phyloP scores from a whole-genome alignment of 306 rosid genomes.

The Styphnolobium japonicum region DNA sequence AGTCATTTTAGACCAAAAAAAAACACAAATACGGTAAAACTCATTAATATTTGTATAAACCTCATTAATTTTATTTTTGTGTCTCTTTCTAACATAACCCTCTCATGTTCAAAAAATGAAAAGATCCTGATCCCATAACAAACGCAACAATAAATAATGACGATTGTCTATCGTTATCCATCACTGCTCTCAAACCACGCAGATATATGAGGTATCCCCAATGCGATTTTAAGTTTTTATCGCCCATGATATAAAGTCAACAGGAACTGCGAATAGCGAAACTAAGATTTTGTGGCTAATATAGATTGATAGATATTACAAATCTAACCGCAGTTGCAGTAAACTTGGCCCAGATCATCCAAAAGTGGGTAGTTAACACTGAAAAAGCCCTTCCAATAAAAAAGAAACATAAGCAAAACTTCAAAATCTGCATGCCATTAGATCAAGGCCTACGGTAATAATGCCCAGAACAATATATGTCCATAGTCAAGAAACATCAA shows the following conservation, averaged over 20 bases:
- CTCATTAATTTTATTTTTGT: too few relatives aligned
- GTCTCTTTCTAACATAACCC: too few relatives aligned
- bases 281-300: not conserved
- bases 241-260: not conserved
- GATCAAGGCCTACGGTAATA: slow-evolving; percentile 4
- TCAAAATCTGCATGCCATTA: not conserved
- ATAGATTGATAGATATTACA: not conserved
- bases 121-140: too few relatives aligned
- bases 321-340: not conserved
- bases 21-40: too few relatives aligned
- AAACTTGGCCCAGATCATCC: not conserved
- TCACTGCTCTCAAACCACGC: not conserved
- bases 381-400: not conserved
- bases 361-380: not conserved
- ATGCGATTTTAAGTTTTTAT: not conserved
- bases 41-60: too few relatives aligned
- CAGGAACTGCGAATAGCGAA: not conserved
- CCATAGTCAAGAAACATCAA: not conserved
- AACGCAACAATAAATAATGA: too few relatives aligned
- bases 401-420: not conserved
- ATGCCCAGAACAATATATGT: not conserved
- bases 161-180: not conserved
- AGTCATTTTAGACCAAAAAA: too few relatives aligned
- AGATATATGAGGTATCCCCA: not conserved
- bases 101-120: too few relatives aligned